These are phyloP conservation scores for Crucibulum laeve DNA, from an alignment of 768 basidiomycete species.

Conservation along the genomic window DNA sequence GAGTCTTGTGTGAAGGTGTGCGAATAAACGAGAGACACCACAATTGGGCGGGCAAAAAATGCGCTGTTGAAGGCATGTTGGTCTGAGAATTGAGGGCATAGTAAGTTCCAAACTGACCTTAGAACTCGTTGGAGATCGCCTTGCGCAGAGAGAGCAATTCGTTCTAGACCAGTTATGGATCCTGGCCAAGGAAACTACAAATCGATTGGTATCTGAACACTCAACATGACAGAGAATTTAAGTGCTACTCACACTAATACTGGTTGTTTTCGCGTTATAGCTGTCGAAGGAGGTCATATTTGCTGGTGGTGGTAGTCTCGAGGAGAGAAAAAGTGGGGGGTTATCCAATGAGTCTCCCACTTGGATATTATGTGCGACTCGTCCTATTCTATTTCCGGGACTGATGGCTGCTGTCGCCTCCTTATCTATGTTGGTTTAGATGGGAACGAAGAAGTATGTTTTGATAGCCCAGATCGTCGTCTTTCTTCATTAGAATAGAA, in stretches of 20 bases:
- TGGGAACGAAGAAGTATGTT: too few relatives aligned
- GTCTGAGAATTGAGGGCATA: not conserved
- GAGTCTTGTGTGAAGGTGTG: slow-evolving; percentile 25
- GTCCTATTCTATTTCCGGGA: too few relatives aligned
- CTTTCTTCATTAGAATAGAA: too few relatives aligned
- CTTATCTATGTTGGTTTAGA: too few relatives aligned
- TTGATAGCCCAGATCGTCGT: too few relatives aligned
- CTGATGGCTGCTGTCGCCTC: too few relatives aligned
- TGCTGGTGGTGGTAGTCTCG: not conserved
- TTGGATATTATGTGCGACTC: too few relatives aligned
- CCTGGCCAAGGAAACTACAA: slow-evolving; percentile 50
- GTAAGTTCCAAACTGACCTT: slow-evolving; percentile 31
- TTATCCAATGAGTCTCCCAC: not conserved
- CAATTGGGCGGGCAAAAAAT: slow-evolving; percentile 50
- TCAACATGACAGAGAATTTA: slow-evolving; percentile 2
- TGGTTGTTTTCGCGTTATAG: slow-evolving; percentile 41
- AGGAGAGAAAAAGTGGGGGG: not conserved
- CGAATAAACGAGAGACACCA: slow-evolving; percentile 44
- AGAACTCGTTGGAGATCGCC: slow-evolving; percentile 58
- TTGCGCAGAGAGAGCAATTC: slow-evolving; percentile 53
- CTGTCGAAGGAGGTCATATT: slow-evolving; percentile 33
- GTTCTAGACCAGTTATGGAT: slow-evolving; percentile 45
- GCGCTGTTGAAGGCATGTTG: slow-evolving; percentile 28
- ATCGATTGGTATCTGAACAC: slow-evolving; percentile 3
- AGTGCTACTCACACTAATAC: slow-evolving; percentile 29